Evolutionary conservation across 139 green algal species (phyloP), one percentile per base, ranked within the genome.

Genomic region (Trebouxia sp.): DNA sequence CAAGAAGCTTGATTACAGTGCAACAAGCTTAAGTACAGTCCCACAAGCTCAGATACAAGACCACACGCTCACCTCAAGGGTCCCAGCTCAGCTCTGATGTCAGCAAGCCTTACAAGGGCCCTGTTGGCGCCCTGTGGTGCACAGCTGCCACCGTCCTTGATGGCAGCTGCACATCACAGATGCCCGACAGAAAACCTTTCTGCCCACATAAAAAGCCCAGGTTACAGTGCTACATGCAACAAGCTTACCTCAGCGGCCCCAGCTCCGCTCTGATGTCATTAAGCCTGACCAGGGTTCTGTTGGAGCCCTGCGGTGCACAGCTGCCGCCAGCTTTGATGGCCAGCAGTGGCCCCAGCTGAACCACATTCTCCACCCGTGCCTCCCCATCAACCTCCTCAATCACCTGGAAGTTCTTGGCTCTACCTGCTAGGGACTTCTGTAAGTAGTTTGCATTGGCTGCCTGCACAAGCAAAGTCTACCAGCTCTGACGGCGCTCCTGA

Each of bases 281-380:
- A 62, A 94, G 90, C 47, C 74, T 75, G 15, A 95, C 88, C 1
- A 38, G 41, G 5, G 90, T 96, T 6, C 87, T 82, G 3, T 3
- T 79, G 62, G 84, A 78, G 37, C 48, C 58, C 12, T 83, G 75
- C 3, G 89, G 50, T 38, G 79, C 50, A 72, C 87, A 90, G 6
- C 41, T 74, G 1, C 90, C 92, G 26, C 86, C 38, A 26, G 91
- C 92, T 1, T 85, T 82, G 37, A 97, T 78, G 50, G 83, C 26
- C 38, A 87, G 58, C 7, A 83, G 53, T 28, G 85, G 83, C 12
- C 66, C 37, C 50, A 96, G 82, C 35, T 87, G 81, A n/a, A 95
- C 92, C 48, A 89, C 20, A 53, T 96, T 96, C 56, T 92, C 83
- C 69, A 94, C 76, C 0, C n/a, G 42, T 35, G 81, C 86, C 47